phyloP scores from a whole-genome alignment of 2,329 filamentous ascomycete genomes.

The Pezizomycotina sp. region DNA sequence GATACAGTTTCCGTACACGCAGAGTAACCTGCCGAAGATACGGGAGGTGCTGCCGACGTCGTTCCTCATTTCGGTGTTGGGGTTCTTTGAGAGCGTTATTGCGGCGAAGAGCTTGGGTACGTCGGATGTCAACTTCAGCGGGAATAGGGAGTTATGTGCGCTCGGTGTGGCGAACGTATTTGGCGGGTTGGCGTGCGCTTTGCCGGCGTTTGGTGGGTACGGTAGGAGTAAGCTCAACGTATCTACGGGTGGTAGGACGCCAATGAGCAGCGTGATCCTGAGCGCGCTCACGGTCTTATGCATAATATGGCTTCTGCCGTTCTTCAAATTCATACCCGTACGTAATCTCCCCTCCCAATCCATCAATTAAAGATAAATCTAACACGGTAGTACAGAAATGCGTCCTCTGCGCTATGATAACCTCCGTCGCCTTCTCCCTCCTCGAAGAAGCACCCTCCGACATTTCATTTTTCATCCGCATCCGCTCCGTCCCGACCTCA shows the following conservation, averaged over 20 bases:
- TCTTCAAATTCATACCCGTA: conserved; percentile 91
- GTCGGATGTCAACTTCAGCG: conserved; percentile 44
- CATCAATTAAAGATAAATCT: background rate
- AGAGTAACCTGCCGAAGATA: conserved; percentile 61
- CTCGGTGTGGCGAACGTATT: conserved; percentile 82
- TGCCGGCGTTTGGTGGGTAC: conserved; percentile 91
- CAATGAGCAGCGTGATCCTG: conserved; percentile 81
- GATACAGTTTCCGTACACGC: conserved; percentile 72
- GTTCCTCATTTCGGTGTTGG: conserved; percentile 81
- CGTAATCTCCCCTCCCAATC: conserved; percentile 29
- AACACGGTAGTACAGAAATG: conserved; percentile 7
- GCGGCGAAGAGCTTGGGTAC: conserved; percentile 85
- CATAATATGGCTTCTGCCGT: conserved; percentile 67
- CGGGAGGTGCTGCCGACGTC: conserved; percentile 76
- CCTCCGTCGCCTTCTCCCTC: conserved; percentile 82
- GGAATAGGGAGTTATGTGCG: conserved; percentile 79
- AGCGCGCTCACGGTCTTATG: conserved; percentile 67
- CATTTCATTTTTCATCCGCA: conserved; percentile 70
- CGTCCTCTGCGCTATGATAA: conserved; percentile 83
- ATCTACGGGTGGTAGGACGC: conserved; percentile 77
- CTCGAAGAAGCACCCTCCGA: conserved; percentile 93
- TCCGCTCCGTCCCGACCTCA: conserved; percentile 73
- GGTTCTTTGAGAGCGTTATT: conserved; percentile 97
- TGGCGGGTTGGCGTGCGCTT: conserved; percentile 76
- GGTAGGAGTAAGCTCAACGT: conserved; percentile 90